phyloP scores from a whole-genome alignment of 129 eudicot genomes.

The Daucus carota region DH1_v3.0 NC_030381.2:6321501-6322000 shows the following conservation, averaged over 20 bases:
- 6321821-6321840: too few relatives aligned
- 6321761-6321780: neutral
- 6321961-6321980: neutral
- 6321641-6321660: constrained; percentile 57
- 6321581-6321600: constrained; percentile 74
- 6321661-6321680: neutral
- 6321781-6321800: neutral
- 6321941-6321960: neutral
- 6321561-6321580: constrained; percentile 73
- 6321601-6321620: constrained; percentile 61
- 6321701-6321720: neutral
- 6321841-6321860: too few relatives aligned
- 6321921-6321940: neutral
- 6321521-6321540: constrained; percentile 54
- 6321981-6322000: neutral
- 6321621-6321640: constrained; percentile 49
- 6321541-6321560: constrained; percentile 80
- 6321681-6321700: neutral
- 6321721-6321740: neutral
- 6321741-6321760: neutral
- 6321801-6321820: too few relatives aligned
- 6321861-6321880: too few relatives aligned
- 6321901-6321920: too few relatives aligned
- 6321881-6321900: too few relatives aligned
- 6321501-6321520: neutral